Evolutionary conservation across 768 basidiomycete species (phyloP).

Genomic region (Sistotremastrum suecicum): DNA sequence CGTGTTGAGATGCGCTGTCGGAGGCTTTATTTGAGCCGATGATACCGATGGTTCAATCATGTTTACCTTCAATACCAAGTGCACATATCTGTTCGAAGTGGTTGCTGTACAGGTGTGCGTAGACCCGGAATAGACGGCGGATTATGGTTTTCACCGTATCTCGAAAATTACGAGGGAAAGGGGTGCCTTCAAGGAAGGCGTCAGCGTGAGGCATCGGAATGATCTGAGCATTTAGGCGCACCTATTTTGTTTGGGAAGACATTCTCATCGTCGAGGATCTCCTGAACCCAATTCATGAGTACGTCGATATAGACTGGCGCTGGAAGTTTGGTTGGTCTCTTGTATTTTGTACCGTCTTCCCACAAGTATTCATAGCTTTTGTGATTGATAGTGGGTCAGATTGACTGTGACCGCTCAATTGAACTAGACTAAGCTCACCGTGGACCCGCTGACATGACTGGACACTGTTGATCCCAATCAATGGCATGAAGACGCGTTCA

Average conservation of each 20-base stretch:
- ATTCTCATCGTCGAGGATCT: constrained; percentile 78
- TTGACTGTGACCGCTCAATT: not conserved
- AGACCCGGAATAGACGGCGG: constrained; percentile 87
- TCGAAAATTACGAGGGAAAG: constrained; percentile 82
- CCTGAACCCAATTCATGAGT: constrained; percentile 97
- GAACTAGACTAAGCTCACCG: constrained; percentile 33
- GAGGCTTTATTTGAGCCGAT: constrained; percentile 1
- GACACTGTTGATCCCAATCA: constrained; percentile 39
- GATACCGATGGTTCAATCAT: not conserved
- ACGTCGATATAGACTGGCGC: constrained; percentile 96
- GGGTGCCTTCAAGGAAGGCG: constrained; percentile 43
- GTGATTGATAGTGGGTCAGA: not conserved
- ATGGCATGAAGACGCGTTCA: not conserved
- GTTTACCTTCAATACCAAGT: constrained; percentile 87
- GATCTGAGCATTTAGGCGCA: constrained; percentile 14
- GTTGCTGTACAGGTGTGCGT: constrained; percentile 97
- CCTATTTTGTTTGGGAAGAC: constrained; percentile 95
- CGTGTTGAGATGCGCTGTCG: constrained; percentile 88
- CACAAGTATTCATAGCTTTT: constrained; percentile 85
- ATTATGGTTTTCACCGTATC: constrained; percentile 87
- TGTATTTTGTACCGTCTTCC: constrained; percentile 83
- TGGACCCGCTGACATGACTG: constrained; percentile 94
- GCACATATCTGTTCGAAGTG: constrained; percentile 99
- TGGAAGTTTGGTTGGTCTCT: constrained; percentile 83
- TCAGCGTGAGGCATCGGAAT: not conserved